Conservation (phyloP, 768 basidiomycete genomes). For the Rhodotorula taiwanensis region DNA sequence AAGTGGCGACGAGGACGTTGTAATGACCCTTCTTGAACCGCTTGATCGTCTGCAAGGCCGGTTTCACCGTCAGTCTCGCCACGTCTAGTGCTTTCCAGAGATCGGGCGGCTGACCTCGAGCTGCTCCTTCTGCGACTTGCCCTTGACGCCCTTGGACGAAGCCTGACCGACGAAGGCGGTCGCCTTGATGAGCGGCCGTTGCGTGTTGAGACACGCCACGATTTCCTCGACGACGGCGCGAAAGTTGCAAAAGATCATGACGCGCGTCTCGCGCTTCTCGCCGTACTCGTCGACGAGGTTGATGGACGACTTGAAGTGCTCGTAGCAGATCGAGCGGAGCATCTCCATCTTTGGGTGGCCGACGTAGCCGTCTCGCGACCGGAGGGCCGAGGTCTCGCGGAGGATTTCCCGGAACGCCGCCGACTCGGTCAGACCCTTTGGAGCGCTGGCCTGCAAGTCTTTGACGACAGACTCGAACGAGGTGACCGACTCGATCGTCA, state of each 20-base stretch:
- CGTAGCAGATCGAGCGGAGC: conserved; percentile 63
- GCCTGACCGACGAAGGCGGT: conserved; percentile 87
- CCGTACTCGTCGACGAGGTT: conserved; percentile 40
- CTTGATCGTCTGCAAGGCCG: conserved; percentile 60
- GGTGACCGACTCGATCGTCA: conserved; percentile 75
- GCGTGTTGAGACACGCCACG: conserved; percentile 66
- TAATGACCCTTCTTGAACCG: conserved; percentile 78
- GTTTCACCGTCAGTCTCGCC: not conserved
- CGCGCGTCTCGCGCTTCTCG: conserved; percentile 47
- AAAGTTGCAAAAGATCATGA: conserved; percentile 92
- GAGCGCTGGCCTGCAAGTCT: conserved; percentile 39
- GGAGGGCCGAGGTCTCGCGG: conserved; percentile 28
- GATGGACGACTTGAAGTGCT: conserved; percentile 62
- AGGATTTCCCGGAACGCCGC: conserved; percentile 34
- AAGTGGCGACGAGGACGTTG: conserved; percentile 91
- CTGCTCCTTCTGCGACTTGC: conserved; percentile 85
- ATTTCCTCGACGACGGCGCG: conserved; percentile 87
- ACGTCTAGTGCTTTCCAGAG: not conserved
- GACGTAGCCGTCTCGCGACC: conserved; percentile 38
- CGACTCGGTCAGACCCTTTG: conserved; percentile 58
- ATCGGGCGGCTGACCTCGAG: conserved; percentile 57
- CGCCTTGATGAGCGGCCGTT: conserved; percentile 65
- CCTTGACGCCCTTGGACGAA: conserved; percentile 71
- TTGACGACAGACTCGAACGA: conserved; percentile 66
- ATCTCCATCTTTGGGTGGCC: conserved; percentile 88